A percentile compares a stretch with the other conserved stretches of the same genome.
Evolutionary conservation across 331 rosid species (phyloP).

Genomic region (Telfairia occidentalis): DNA sequence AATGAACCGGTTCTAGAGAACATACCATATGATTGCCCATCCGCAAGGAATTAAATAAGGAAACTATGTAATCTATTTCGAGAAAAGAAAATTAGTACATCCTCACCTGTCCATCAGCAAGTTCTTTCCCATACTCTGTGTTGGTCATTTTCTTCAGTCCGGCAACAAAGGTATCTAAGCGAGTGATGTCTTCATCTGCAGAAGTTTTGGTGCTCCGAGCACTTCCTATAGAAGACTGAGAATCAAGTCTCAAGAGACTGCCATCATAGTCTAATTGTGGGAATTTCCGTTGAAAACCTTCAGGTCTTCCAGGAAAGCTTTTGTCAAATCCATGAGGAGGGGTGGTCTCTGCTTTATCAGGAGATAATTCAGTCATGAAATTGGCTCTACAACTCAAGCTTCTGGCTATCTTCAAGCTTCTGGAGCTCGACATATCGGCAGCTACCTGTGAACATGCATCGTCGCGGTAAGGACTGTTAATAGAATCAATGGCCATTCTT

Average conservation of each 20-base stretch:
- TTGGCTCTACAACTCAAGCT: slow-evolving; percentile 77
- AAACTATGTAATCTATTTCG: not conserved
- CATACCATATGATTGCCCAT: not conserved
- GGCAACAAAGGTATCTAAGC: slow-evolving; percentile 75
- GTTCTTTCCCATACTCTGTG: slow-evolving; percentile 63
- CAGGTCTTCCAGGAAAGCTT: slow-evolving; percentile 83
- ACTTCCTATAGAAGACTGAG: slow-evolving; percentile 78
- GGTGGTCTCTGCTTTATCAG: slow-evolving; percentile 50
- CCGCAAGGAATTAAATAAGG: not conserved
- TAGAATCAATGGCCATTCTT: slow-evolving; percentile 27
- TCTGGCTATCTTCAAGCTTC: slow-evolving; percentile 43
- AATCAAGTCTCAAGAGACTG: slow-evolving; percentile 48
- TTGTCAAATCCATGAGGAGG: slow-evolving; percentile 55
- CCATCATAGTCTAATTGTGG: slow-evolving; percentile 37
- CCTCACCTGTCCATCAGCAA: slow-evolving; percentile 63
- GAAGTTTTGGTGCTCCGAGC: slow-evolving; percentile 39
- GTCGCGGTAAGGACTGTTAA: slow-evolving; percentile 26
- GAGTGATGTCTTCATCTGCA: slow-evolving; percentile 64
- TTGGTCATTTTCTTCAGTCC: slow-evolving; percentile 90
- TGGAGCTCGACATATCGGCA: slow-evolving; percentile 30
- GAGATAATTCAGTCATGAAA: slow-evolving; percentile 35
- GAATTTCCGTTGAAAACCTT: slow-evolving; percentile 43
- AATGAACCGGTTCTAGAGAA: not conserved
- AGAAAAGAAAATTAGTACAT: slow-evolving; percentile 1
- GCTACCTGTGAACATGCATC: slow-evolving; percentile 27